Evolutionary conservation across 2,329 filamentous ascomycete genomes (phyloP), one percentile per base, ranked within the genome.

Genomic region (Cordyceps cicadae): DNA sequence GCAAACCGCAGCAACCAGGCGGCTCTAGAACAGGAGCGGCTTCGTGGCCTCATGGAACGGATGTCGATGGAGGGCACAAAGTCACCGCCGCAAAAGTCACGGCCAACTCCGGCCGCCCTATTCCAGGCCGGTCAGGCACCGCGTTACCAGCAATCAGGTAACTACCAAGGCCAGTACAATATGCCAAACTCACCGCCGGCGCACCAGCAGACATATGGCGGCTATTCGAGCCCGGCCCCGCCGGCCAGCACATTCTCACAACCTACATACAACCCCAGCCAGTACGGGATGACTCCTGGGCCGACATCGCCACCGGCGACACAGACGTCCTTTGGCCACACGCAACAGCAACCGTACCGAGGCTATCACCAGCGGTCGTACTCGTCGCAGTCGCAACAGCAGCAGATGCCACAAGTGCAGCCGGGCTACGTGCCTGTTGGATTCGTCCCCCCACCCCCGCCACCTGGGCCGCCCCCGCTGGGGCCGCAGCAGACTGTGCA

Each of bases 21-120:
- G 37, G 92, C 96, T 67, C 81, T 89, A 57, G 93, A 97, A 71
- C 87, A 96, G 70, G 91, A 96, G 69, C 85, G 93, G 60, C 77
- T 99, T 60, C 86, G 90, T 61, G 89, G 89, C 48, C 78, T 99
- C 46, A 97, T 99, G 94, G 92, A 97, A 70, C 86, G 92, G 59
- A 93, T 97, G 86, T 92, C 92, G 1, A 88, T 97, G 76, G 90
- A 93, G n/a, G 78, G 82, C 52, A 76, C 61, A 71, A 71, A 71
- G 46, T 69, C 74, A 12, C 72, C 76, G n/a, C 73, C 69, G 8
- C 64, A 66, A 54, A 64, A 68, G 37, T 63, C 63, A 39, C 64
- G 69, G 54, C 68, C 67, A 62, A 65, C 69, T 46, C 74, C 77
- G 41, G 73, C 80, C n/a, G 71, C 77, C 5, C 69, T 79, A 43